Conservation (phyloP, 2,329 filamentous ascomycete genomes). For the Aspergillus carbonarius region DNA sequence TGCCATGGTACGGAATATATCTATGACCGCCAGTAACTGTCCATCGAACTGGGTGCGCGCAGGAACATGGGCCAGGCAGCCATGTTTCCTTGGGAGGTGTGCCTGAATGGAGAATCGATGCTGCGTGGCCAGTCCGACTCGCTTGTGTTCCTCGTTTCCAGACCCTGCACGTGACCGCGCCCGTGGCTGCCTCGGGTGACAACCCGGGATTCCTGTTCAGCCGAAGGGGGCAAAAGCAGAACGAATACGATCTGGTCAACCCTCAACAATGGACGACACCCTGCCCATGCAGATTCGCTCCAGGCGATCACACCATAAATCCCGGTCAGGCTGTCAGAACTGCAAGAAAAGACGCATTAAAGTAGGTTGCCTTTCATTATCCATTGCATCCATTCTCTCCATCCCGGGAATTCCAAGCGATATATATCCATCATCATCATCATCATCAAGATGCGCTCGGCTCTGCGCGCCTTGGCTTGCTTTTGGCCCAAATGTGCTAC, state of each 20-base stretch:
- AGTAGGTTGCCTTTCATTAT: constrained; percentile 23
- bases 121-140: no score
- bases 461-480: background rate
- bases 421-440: no score
- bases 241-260: background rate
- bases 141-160: background rate
- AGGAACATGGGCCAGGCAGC: no score
- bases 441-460: background rate
- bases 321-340: constrained; percentile 32
- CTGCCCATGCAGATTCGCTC: constrained; percentile 15
- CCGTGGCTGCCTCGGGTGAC: background rate
- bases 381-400: background rate
- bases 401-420: no score
- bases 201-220: background rate
- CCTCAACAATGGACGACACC: constrained; percentile 7
- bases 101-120: no score
- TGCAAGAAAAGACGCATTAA: constrained; percentile 38
- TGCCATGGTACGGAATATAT: no score
- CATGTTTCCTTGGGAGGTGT: no score
- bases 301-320: constrained; percentile 35
- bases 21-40: no score
- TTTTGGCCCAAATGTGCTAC: background rate
- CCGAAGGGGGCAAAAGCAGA: background rate
- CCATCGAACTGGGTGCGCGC: no score
- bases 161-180: background rate